Percentiles rank a stretch among this genome's conserved stretches.
phyloP scores from a whole-genome alignment of 2,329 filamentous ascomycete genomes.

The Claviceps sp. region DNA sequence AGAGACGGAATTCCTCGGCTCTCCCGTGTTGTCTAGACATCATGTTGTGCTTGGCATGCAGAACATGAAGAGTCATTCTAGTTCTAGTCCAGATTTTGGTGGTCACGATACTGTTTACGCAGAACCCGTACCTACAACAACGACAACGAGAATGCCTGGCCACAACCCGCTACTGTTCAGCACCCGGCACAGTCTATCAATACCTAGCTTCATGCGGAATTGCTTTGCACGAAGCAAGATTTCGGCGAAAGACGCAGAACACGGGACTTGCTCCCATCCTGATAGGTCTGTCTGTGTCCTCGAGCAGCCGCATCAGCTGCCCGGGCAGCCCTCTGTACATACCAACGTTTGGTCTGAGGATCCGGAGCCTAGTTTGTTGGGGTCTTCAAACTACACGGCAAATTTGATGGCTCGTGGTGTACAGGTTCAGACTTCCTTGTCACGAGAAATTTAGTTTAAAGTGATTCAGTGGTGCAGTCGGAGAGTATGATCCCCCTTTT shows the following conservation, averaged over 20 bases:
- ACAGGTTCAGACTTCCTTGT: conserved; percentile 1
- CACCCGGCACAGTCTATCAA: conserved; percentile 16
- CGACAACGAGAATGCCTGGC: background rate
- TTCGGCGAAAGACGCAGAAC: background rate
- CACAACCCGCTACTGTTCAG: conserved; percentile 23
- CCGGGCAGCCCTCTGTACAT: conserved; percentile 9
- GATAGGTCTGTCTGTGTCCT: background rate
- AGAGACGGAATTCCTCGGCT: conserved; percentile 5
- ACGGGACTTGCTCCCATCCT: background rate
- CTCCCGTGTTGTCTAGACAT: conserved; percentile 9
- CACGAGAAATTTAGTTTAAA: background rate
- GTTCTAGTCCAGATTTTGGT: conserved; percentile 6
- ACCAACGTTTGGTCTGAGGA: conserved; percentile 18
- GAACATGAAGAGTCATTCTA: conserved; percentile 7
- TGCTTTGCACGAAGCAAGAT: conserved; percentile 6
- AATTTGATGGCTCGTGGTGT: background rate
- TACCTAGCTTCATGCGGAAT: conserved; percentile 11
- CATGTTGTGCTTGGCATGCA: conserved; percentile 9
- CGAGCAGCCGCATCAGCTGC: background rate
- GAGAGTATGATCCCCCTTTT: no score
- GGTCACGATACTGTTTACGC: background rate
- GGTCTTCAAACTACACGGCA: background rate
- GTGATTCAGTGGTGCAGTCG: no score
- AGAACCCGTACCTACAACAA: background rate
- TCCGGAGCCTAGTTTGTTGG: background rate